These are phyloP conservation scores for Apiotrichum gamsii DNA, from an alignment of 1,284 basidiomycete genomes.

Conservation along the genomic window DNA sequence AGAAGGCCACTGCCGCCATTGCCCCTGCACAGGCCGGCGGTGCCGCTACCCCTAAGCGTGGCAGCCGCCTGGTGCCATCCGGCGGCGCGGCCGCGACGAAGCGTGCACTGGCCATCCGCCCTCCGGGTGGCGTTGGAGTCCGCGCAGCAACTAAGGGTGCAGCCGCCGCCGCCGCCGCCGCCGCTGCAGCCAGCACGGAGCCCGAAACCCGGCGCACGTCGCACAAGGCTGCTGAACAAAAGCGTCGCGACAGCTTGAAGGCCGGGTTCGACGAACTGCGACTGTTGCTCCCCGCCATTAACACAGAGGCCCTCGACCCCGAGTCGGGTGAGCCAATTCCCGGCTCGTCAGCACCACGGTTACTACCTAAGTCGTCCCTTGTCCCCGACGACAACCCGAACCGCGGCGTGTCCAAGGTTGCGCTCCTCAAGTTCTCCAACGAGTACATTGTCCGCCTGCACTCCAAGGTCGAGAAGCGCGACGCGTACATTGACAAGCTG, in stretches of 20 bases:
- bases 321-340: constrained; percentile 65
- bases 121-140: constrained; percentile 30
- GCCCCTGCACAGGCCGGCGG: background rate
- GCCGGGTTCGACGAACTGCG: constrained; percentile 93
- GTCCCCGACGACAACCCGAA: constrained; percentile 82
- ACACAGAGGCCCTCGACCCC: constrained; percentile 59
- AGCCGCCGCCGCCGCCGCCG: constrained; percentile 22
- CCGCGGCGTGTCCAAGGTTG: constrained; percentile 90
- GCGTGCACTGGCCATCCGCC: constrained; percentile 35
- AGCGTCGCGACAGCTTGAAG: constrained; percentile 91
- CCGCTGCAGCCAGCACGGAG: constrained; percentile 24
- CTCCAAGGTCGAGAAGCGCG: constrained; percentile 71
- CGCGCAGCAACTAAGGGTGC: constrained; percentile 34
- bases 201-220: constrained; percentile 62
- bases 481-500: constrained; percentile 68
- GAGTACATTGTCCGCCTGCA: constrained; percentile 75
- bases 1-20: constrained; percentile 7
- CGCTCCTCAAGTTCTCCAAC: constrained; percentile 81
- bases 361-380: constrained; percentile 63
- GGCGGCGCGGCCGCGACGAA: constrained; percentile 23
- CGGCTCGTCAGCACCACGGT: constrained; percentile 74
- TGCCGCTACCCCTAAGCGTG: constrained; percentile 15
- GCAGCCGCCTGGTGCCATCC: constrained; percentile 14
- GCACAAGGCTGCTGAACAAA: constrained; percentile 96
- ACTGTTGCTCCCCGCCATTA: constrained; percentile 74